Percentiles rank a stretch among this genome's conserved stretches.
These are phyloP conservation scores for Saksenaea vasiformis DNA, from an alignment of 371 early-diverging fungal species.

Conservation along the genomic window DNA sequence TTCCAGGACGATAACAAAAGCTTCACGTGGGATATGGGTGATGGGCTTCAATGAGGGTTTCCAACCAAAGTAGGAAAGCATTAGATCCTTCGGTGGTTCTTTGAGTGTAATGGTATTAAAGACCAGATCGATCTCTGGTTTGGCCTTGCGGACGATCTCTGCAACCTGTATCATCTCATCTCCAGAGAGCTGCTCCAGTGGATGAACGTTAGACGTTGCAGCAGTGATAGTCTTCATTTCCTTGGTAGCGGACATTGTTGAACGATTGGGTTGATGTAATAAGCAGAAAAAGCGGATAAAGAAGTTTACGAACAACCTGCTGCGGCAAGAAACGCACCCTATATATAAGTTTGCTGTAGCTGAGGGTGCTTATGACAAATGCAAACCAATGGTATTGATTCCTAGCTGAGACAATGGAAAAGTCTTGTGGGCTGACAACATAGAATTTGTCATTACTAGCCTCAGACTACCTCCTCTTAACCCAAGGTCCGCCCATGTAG, in stretches of 20 bases:
- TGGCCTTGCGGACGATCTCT: conserved; percentile 35
- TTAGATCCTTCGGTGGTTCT: conserved; percentile 45
- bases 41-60: conserved; percentile 35
- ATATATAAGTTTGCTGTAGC: conserved; percentile 17
- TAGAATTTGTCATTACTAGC: conserved; percentile 46
- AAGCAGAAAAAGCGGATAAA: conserved; percentile 9
- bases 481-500: not conserved
- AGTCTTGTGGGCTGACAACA: not conserved
- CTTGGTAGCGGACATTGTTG: conserved; percentile 31
- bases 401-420: conserved; percentile 10
- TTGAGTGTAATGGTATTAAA: conserved; percentile 56
- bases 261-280: conserved; percentile 1
- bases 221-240: conserved; percentile 46
- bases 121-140: conserved; percentile 35
- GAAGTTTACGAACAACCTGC: conserved; percentile 1
- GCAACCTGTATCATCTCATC: conserved; percentile 46
- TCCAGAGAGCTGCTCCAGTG: conserved; percentile 46
- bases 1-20: conserved; percentile 44
- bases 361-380: conserved; percentile 26
- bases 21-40: conserved; percentile 44
- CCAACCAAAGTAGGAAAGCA: conserved; percentile 55
- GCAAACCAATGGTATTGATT: conserved; percentile 20
- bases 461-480: conserved; percentile 36
- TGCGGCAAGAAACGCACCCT: not conserved
- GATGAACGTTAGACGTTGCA: conserved; percentile 32